These are phyloP conservation scores for Crucibulum laeve DNA, from an alignment of 768 basidiomycete species.

Conservation along the genomic window DNA sequence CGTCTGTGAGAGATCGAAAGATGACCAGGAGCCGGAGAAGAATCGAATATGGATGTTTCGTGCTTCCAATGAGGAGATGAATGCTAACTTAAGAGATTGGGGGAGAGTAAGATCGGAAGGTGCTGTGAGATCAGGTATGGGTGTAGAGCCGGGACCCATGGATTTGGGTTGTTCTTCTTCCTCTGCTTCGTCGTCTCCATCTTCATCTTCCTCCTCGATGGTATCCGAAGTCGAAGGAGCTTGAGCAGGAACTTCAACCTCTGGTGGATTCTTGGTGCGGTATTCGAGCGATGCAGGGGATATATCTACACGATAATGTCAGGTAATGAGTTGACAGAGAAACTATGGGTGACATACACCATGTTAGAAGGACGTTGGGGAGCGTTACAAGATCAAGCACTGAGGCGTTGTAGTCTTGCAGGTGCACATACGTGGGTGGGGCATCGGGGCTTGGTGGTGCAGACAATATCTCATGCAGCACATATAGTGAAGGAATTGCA, in stretches of 20 bases:
- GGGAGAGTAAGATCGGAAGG: slow-evolving; percentile 65
- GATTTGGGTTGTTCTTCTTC: too few species aligned
- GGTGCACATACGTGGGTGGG: slow-evolving; percentile 49
- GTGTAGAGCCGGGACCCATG: too few species aligned
- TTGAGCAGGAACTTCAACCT: slow-evolving; percentile 19
- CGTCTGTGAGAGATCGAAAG: slow-evolving; percentile 32
- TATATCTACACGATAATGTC: slow-evolving; percentile 38
- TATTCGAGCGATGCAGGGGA: slow-evolving; percentile 52
- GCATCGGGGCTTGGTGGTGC: slow-evolving; percentile 13
- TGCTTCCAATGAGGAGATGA: slow-evolving; percentile 50
- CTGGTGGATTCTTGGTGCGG: slow-evolving; percentile 25
- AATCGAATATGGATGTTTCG: slow-evolving; percentile 63
- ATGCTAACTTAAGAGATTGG: slow-evolving; percentile 60
- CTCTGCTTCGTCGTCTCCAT: too few species aligned
- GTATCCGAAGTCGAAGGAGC: background rate
- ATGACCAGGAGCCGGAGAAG: slow-evolving; percentile 79
- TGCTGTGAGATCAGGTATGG: slow-evolving; percentile 23
- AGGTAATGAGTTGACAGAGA: slow-evolving; percentile 1
- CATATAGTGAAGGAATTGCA: slow-evolving; percentile 73
- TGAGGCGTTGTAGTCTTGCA: slow-evolving; percentile 90
- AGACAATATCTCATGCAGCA: slow-evolving; percentile 61
- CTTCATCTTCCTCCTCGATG: background rate
- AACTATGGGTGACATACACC: slow-evolving; percentile 55
- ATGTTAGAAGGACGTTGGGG: slow-evolving; percentile 73
- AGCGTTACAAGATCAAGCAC: slow-evolving; percentile 77